Base-by-base conservation (phyloP, 331 rosid genomes). In the Stylosanthes scabra region DNA sequence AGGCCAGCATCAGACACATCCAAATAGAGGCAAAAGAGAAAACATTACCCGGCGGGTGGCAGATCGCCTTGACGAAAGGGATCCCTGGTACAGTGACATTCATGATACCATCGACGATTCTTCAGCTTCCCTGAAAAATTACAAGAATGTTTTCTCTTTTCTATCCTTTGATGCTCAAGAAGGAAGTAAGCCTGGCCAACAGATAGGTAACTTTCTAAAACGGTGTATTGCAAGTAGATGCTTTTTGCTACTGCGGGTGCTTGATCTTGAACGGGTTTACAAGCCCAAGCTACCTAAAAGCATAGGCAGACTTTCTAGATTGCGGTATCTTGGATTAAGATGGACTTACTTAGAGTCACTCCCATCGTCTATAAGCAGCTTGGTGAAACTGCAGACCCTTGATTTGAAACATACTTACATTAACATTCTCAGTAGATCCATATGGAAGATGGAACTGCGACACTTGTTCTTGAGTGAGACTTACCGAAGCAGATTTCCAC, bases 261-360 rank as follows among this genome's bases (percentile, higher is more conserved):
- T 71, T 28, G 76, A 71, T 71, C 68, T 71, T n/a, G 76, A 71
- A 44, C 47, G 42, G 9, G 59, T 71, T 8, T 71, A 27, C 59
- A 71, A 49, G 45, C 76, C 67, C n/a, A 29, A n/a, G 14, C 46
- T 71, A 58, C 76, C 68, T 25, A 45, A 41, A 20, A 52, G 31
- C 15, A 14, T 71, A 7, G 57, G 29, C 0, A 59, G 40, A 4
- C 68, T 59, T 14, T 10, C 16, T 45, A 13, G 1, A 9, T 0
- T 71, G 34, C 59, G 76, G 34, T 71, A 71, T 49, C 67, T 71
- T 45, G 67, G 76, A 46, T 71, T 71, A 13, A 71, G 59, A 45
- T 71, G 76, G 76, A 45, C 76, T 28, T 71, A 59, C 47, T 47
- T 45, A 9, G 47, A 71, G 46, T 58, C 59, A 71, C 39, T 70